Evolutionary conservation across 306 rosid genomes (phyloP).

Genomic region (Malus asiatica): DNA sequence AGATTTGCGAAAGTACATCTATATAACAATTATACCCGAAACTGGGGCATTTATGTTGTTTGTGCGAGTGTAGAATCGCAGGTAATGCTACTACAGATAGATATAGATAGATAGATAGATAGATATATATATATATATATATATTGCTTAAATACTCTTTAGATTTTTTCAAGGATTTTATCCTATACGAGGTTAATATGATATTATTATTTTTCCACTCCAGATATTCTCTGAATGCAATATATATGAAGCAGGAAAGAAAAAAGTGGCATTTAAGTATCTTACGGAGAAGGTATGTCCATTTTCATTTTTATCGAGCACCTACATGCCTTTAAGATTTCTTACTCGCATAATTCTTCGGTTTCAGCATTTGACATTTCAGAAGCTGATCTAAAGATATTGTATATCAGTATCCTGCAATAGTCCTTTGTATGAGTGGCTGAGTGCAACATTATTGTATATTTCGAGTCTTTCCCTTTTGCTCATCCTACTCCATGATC

Average conservation of each 20-base stretch:
- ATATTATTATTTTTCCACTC: conserved; percentile 3
- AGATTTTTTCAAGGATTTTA: not conserved
- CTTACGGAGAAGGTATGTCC: conserved; percentile 67
- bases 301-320: not conserved
- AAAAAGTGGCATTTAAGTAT: conserved; percentile 78
- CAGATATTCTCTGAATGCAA: conserved; percentile 90
- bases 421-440: not conserved
- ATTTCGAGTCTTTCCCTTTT: not conserved
- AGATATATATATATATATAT: not conserved
- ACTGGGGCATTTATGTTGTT: conserved; percentile 99
- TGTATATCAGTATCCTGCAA: no score
- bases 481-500: not conserved
- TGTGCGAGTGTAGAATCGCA: conserved; percentile 94
- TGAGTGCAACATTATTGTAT: not conserved
- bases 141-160: not conserved
- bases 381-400: not conserved
- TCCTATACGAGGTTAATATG: not conserved
- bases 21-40: conserved; percentile 78
- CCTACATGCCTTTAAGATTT: not conserved
- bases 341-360: not conserved
- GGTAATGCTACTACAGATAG: conserved; percentile 28
- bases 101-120: not conserved
- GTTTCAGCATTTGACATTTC: not conserved
- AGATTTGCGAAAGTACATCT: conserved; percentile 80
- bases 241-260: conserved; percentile 96